phyloP scores from a whole-genome alignment of 2,329 filamentous ascomycete species.

The Calonectria multiphialidica region DNA sequence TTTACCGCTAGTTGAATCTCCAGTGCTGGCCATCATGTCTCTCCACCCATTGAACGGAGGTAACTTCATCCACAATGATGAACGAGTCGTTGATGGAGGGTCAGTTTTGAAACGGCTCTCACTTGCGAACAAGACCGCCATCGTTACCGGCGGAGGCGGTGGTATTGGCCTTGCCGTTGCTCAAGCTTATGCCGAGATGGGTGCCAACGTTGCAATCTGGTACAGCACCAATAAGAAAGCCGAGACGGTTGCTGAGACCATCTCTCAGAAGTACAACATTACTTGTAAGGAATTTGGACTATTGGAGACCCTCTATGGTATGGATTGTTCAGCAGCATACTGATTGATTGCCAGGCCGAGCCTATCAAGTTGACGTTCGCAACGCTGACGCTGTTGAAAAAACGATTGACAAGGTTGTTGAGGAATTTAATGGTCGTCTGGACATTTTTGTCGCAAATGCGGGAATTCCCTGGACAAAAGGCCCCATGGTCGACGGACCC shows the following conservation, averaged over 20 bases:
- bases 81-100: not conserved
- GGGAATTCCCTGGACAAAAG: constrained; percentile 78
- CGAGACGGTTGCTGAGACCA: constrained; percentile 67
- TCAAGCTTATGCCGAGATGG: constrained; percentile 72
- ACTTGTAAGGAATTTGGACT: constrained; percentile 58
- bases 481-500: constrained; percentile 72
- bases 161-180: constrained; percentile 75
- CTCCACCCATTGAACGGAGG: not conserved
- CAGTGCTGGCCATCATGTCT: not conserved
- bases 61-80: not conserved
- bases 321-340: not conserved
- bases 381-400: constrained; percentile 61
- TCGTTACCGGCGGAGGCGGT: constrained; percentile 72
- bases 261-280: constrained; percentile 73
- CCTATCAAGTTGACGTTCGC: constrained; percentile 70
- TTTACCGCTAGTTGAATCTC: not conserved
- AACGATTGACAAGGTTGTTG: constrained; percentile 62
- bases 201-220: constrained; percentile 76
- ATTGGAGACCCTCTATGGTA: constrained; percentile 36
- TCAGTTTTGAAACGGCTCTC: constrained; percentile 59
- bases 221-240: constrained; percentile 75
- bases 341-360: constrained; percentile 59
- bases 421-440: constrained; percentile 77
- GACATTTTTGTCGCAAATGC: constrained; percentile 84
- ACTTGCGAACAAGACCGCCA: constrained; percentile 74